These are phyloP conservation scores for Juglanconis sp. DNA, from an alignment of 2,329 filamentous ascomycete species.

Conservation along the genomic window DNA sequence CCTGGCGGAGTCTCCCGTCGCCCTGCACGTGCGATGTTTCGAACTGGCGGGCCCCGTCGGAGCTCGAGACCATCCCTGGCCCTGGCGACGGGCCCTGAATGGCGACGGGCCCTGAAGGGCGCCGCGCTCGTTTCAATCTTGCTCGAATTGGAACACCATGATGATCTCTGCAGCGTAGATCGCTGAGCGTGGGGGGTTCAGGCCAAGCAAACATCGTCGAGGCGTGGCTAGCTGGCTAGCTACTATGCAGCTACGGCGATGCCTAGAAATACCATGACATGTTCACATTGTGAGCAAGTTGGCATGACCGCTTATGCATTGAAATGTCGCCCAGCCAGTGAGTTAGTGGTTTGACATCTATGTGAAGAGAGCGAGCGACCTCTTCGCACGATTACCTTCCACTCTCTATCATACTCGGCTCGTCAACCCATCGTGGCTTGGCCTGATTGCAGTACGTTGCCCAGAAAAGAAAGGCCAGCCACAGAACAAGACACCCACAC, in stretches of 20 bases:
- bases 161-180: background rate
- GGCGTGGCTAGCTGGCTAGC: background rate
- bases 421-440: background rate
- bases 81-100: background rate
- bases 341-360: background rate
- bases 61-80: background rate
- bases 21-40: slow-evolving; percentile 15
- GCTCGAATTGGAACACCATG: no score
- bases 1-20: background rate
- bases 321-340: background rate
- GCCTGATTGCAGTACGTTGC: background rate
- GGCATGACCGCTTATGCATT: no score
- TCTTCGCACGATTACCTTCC: background rate
- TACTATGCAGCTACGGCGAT: background rate
- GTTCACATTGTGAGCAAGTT: background rate
- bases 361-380: background rate
- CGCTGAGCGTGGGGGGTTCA: background rate
- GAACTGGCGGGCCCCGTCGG: slow-evolving; percentile 14
- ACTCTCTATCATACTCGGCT: background rate
- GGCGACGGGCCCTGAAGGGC: background rate
- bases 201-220: background rate
- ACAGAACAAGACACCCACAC: background rate
- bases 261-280: background rate
- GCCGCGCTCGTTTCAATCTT: background rate
- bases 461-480: background rate